Evolutionary conservation across 805 yeast genomes (phyloP).

Genomic region (Yamadazyma sp.): DNA sequence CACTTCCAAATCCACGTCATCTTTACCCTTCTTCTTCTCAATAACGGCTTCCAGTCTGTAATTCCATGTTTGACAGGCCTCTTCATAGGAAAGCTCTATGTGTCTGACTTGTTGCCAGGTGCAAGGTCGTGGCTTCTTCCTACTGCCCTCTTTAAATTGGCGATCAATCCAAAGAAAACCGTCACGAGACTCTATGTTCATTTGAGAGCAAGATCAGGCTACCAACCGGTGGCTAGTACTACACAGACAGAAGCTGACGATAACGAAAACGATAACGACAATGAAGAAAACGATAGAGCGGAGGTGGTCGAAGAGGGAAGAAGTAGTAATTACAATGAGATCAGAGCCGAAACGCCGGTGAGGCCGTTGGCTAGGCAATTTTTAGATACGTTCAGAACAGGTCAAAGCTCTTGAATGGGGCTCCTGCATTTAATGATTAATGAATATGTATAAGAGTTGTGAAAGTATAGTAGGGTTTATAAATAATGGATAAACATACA

Average conservation of each 20-base stretch:
- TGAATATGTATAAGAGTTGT: no score
- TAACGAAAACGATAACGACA: slow-evolving; percentile 21
- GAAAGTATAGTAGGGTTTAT: no score
- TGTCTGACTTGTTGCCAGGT: slow-evolving; percentile 37
- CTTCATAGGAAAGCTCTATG: slow-evolving; percentile 36
- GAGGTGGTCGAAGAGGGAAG: slow-evolving; percentile 14
- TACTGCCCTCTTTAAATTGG: slow-evolving; percentile 23
- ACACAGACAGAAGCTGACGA: not conserved
- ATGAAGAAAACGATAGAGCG: slow-evolving; percentile 24
- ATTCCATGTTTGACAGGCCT: slow-evolving; percentile 39
- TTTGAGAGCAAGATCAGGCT: slow-evolving; percentile 4
- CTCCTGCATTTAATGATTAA: not conserved
- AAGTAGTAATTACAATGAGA: slow-evolving; percentile 19
- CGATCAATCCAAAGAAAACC: slow-evolving; percentile 26
- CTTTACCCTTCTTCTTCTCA: slow-evolving; percentile 34
- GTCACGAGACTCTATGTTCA: not conserved
- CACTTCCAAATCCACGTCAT: slow-evolving; percentile 42
- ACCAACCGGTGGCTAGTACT: slow-evolving; percentile 1
- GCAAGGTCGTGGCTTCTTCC: slow-evolving; percentile 36
- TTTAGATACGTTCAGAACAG: slow-evolving; percentile 48
- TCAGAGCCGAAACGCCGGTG: slow-evolving; percentile 57
- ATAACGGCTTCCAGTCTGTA: slow-evolving; percentile 37
- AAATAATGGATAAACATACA: no score
- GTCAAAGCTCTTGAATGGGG: not conserved
- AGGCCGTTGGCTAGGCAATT: slow-evolving; percentile 62